phyloP scores from a whole-genome alignment of 139 green algal species.

The Chlamydomonas incerta region DNA sequence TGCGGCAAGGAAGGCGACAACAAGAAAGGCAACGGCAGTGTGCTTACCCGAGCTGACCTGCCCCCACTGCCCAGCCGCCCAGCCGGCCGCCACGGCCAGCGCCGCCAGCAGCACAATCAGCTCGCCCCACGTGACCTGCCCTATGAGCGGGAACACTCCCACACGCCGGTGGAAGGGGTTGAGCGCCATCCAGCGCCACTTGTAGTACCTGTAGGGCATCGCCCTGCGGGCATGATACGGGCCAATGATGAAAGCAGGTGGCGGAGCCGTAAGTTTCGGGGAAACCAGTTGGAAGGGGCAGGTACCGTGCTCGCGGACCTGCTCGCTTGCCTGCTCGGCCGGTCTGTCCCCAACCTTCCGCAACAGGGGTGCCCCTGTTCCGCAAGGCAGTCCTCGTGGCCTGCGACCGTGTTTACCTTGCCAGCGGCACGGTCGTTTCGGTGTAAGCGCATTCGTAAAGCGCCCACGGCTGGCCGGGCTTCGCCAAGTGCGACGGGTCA shows the following conservation, averaged over 20 bases:
- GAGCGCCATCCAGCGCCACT: slow-evolving; percentile 7
- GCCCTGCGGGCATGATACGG: not conserved
- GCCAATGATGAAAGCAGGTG: no score
- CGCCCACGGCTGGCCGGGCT: not conserved
- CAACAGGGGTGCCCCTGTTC: no score
- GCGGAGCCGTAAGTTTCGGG: no score
- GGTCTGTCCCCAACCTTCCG: not conserved
- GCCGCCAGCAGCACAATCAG: not conserved
- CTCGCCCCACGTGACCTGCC: not conserved
- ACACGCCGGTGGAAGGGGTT: not conserved
- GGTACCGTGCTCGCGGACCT: no score
- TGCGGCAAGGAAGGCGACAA: not conserved
- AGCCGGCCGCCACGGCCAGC: not conserved
- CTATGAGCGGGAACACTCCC: not conserved
- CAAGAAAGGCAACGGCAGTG: not conserved
- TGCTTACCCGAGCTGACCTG: not conserved
- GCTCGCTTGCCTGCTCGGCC: no score
- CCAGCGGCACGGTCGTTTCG: not conserved
- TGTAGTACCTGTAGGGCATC: not conserved
- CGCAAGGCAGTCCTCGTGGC: no score
- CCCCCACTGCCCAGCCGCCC: not conserved
- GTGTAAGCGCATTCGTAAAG: slow-evolving; percentile 4
- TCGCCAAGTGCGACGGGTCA: no score
- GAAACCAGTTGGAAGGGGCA: not conserved
- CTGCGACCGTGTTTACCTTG: no score